Conservation (phyloP, 495 filamentous ascomycete species). For the Penicillium goetzii region DNA sequence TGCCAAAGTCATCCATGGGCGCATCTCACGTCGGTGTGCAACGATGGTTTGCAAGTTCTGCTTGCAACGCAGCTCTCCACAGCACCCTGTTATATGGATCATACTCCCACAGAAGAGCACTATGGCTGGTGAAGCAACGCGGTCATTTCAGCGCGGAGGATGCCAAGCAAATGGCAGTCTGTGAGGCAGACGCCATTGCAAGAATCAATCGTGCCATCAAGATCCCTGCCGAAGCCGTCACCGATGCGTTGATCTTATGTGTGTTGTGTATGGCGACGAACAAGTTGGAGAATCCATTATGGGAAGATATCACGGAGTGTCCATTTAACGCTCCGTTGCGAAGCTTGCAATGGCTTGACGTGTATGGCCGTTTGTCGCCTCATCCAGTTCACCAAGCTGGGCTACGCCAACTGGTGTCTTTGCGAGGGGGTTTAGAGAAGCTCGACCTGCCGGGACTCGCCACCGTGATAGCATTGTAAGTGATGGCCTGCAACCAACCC, state of each 20-base stretch:
- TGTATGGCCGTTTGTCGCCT: slow-evolving; percentile 14
- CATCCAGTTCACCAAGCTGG: slow-evolving; percentile 16
- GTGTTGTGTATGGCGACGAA: slow-evolving; percentile 17
- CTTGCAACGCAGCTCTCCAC: slow-evolving; percentile 9
- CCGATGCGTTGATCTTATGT: slow-evolving; percentile 11
- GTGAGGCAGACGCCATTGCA: slow-evolving; percentile 11
- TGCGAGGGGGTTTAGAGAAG: slow-evolving; percentile 5
- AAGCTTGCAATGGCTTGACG: slow-evolving; percentile 14
- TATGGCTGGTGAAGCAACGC: slow-evolving; percentile 11
- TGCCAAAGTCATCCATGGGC: background rate
- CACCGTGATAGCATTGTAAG: background rate
- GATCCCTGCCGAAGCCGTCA: background rate
- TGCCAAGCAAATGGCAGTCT: slow-evolving; percentile 6
- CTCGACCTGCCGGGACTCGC: background rate
- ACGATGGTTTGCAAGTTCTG: slow-evolving; percentile 7
- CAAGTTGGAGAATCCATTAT: slow-evolving; percentile 8
- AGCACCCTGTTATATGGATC: slow-evolving; percentile 14
- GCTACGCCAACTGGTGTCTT: slow-evolving; percentile 1
- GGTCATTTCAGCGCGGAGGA: slow-evolving; percentile 14
- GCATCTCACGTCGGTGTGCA: background rate
- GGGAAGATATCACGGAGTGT: slow-evolving; percentile 1
- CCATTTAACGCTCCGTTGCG: slow-evolving; percentile 5
- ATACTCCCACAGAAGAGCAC: slow-evolving; percentile 12
- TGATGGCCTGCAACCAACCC: background rate
- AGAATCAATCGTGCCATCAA: background rate